Percentiles rank a stretch among this genome's conserved stretches.
Evolutionary conservation across 148 eudicot genomes (phyloP).

Genomic region (Diospyros lotus): DNA sequence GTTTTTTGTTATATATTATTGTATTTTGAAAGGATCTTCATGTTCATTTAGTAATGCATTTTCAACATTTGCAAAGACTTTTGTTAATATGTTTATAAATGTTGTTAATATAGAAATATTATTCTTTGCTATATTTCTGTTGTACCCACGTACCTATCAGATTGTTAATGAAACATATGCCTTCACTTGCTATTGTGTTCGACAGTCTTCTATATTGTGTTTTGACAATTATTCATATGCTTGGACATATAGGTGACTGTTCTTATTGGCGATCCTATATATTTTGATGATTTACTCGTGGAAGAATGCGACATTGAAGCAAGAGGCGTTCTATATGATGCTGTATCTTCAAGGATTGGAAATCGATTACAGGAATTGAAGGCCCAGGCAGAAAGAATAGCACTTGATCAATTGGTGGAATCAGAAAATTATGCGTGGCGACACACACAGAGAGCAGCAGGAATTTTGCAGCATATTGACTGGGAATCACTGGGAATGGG

Average conservation of each 20-base stretch:
- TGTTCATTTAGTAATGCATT: too few species aligned
- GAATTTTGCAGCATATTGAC: constrained; percentile 52
- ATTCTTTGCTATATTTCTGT: too few species aligned
- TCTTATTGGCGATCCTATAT: constrained; percentile 83
- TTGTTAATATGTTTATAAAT: too few species aligned
- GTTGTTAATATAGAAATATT: too few species aligned
- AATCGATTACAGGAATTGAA: constrained; percentile 55
- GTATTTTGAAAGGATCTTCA: too few species aligned
- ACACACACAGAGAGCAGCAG: constrained; percentile 43
- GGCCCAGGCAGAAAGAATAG: constrained; percentile 55
- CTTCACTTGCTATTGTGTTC: too few species aligned
- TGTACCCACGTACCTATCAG: too few species aligned
- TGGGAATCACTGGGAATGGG: constrained; percentile 72
- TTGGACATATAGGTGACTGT: constrained; percentile 64
- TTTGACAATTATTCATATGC: not conserved
- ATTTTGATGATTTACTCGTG: constrained; percentile 61
- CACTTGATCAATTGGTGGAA: constrained; percentile 41
- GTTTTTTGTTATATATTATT: too few species aligned
- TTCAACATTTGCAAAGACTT: too few species aligned
- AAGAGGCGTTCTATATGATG: constrained; percentile 61
- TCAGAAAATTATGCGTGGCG: constrained; percentile 27
- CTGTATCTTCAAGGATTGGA: constrained; percentile 71
- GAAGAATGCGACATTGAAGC: constrained; percentile 33
- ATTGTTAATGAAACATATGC: too few species aligned
- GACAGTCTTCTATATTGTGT: too few species aligned